Evolutionary conservation across 2,329 filamentous ascomycete species (phyloP).

Genomic region (Bisporella sp.): DNA sequence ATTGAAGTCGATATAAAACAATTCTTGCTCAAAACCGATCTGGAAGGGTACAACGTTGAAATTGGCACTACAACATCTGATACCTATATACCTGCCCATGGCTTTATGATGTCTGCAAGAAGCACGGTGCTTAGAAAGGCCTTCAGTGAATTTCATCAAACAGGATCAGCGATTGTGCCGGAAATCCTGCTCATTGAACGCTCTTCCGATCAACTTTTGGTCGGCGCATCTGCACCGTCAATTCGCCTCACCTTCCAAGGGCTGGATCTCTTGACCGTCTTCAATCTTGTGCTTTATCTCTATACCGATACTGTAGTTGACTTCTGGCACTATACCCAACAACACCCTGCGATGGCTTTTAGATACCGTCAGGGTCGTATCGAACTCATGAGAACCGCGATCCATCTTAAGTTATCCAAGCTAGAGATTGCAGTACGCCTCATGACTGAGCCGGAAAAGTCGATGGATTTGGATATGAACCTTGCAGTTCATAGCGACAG

Average conservation of each 20-base stretch:
- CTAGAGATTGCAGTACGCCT: slow-evolving; percentile 73
- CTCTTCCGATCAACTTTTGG: not conserved
- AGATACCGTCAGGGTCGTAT: slow-evolving; percentile 73
- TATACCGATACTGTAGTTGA: slow-evolving; percentile 78
- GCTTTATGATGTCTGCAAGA: slow-evolving; percentile 70
- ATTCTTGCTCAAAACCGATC: slow-evolving; percentile 37
- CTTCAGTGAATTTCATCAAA: slow-evolving; percentile 49
- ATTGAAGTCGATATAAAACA: slow-evolving; percentile 55
- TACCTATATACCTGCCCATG: slow-evolving; percentile 70
- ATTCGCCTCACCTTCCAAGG: slow-evolving; percentile 56
- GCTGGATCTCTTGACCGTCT: slow-evolving; percentile 68
- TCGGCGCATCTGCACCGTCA: not conserved
- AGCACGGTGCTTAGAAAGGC: slow-evolving; percentile 61
- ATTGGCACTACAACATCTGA: slow-evolving; percentile 59
- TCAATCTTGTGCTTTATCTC: slow-evolving; percentile 72
- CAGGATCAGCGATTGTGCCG: slow-evolving; percentile 46
- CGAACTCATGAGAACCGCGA: slow-evolving; percentile 83
- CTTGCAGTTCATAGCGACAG: slow-evolving; percentile 58
- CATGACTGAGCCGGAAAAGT: slow-evolving; percentile 58
- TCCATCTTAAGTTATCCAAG: slow-evolving; percentile 59
- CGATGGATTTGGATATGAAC: slow-evolving; percentile 63
- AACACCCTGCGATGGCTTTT: slow-evolving; percentile 54
- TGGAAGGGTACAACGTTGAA: slow-evolving; percentile 28
- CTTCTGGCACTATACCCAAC: slow-evolving; percentile 73
- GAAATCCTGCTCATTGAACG: slow-evolving; percentile 53